These are phyloP conservation scores for Scutellaria minor DNA, from an alignment of 257 asterid genomes.

Conservation along the genomic window DNA sequence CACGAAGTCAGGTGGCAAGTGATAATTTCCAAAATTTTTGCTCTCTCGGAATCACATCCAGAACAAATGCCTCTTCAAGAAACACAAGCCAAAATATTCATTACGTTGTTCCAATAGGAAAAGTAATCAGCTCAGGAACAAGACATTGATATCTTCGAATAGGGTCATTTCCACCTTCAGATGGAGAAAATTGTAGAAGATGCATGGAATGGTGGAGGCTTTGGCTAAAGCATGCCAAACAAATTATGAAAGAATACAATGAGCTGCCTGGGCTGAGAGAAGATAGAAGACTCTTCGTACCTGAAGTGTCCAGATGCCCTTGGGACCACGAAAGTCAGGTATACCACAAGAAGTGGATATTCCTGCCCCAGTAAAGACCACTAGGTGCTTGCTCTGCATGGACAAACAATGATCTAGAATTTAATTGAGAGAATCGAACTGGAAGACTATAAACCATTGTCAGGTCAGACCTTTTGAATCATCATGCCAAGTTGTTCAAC, in stretches of 20 bases:
- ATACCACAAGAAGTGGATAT: slow-evolving; percentile 97
- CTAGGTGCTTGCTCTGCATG: slow-evolving; percentile 94
- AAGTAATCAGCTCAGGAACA: background rate
- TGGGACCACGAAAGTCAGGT: slow-evolving; percentile 99
- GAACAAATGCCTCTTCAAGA: slow-evolving; percentile 11
- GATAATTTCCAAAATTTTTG: background rate
- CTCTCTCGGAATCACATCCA: background rate
- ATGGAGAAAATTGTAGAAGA: slow-evolving; percentile 24
- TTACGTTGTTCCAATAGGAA: background rate
- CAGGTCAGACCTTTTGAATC: slow-evolving; percentile 70
- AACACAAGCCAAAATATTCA: background rate
- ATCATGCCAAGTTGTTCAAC: slow-evolving; percentile 72
- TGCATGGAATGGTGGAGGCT: slow-evolving; percentile 9
- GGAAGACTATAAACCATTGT: slow-evolving; percentile 26
- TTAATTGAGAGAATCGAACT: slow-evolving; percentile 37
- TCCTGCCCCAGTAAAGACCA: slow-evolving; percentile 98
- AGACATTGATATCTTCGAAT: background rate
- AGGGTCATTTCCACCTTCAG: slow-evolving; percentile 7
- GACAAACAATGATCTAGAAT: slow-evolving; percentile 37
- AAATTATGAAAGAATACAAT: slow-evolving; percentile 1
- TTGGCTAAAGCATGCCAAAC: slow-evolving; percentile 6
- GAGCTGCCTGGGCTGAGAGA: background rate
- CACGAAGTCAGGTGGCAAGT: background rate
- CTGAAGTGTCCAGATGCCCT: slow-evolving; percentile 99
- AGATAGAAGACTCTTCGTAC: slow-evolving; percentile 42